These are phyloP conservation scores for Suillus lakei DNA, from an alignment of 768 basidiomycete species.

Conservation along the genomic window DNA sequence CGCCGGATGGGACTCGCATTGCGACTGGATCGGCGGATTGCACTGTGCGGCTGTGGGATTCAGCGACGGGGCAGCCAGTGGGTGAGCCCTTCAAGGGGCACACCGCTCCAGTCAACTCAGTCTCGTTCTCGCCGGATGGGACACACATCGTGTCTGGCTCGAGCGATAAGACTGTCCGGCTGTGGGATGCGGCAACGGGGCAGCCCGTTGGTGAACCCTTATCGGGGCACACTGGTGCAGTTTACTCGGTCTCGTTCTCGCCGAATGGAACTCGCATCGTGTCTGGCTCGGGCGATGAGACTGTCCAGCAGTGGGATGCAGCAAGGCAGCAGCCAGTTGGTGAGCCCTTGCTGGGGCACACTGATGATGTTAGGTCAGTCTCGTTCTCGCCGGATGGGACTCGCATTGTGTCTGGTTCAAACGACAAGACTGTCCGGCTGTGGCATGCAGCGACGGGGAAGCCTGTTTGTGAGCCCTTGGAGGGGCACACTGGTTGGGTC, in stretches of 20 bases:
- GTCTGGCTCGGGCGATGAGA: slow-evolving; percentile 9
- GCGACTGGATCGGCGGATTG: background rate
- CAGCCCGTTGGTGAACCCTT: background rate
- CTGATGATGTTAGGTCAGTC: slow-evolving; percentile 13
- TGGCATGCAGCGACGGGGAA: slow-evolving; percentile 17
- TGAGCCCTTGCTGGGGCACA: slow-evolving; percentile 16
- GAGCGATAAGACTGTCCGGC: background rate
- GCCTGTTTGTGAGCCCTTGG: background rate
- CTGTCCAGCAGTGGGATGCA: slow-evolving; percentile 13
- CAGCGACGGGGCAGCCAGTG: background rate
- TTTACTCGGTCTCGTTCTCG: slow-evolving; percentile 16
- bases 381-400: slow-evolving; percentile 24
- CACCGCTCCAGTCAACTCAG: background rate
- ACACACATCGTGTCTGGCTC: slow-evolving; percentile 8
- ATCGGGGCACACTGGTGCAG: slow-evolving; percentile 10
- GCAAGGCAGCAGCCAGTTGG: background rate
- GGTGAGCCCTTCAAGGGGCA: background rate
- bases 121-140: slow-evolving; percentile 3
- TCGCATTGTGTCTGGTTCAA: slow-evolving; percentile 23
- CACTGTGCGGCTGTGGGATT: slow-evolving; percentile 9
- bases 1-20: slow-evolving; percentile 4
- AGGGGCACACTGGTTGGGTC: background rate
- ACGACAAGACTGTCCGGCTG: slow-evolving; percentile 16
- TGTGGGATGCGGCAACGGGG: slow-evolving; percentile 4
- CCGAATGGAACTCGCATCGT: slow-evolving; percentile 14